Base-by-base conservation (phyloP, 805 yeast genomes). In the Saccharomycopsis sp. region DNA sequence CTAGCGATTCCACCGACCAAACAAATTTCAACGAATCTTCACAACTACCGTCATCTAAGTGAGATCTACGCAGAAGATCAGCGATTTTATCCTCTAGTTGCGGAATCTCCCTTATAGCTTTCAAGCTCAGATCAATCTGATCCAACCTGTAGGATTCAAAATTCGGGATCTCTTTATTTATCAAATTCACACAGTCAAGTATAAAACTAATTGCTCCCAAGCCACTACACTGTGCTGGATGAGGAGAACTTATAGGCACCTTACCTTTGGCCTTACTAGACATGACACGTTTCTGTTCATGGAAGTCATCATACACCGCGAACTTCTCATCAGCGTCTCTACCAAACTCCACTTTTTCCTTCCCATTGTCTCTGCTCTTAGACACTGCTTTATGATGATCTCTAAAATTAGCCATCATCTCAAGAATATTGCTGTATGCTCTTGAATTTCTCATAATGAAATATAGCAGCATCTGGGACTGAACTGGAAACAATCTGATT, bases 1-100 rank as follows among this genome's bases (percentile, higher is more conserved):
- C 91, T 23, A 87, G 71, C 0, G 89, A 82, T 23, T 76, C 66
- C 55, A 72, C 72, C 46, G 80, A 78, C 96, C 96, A 89, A 3
- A 71, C 67, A 63, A 88, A 85, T 59, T 67, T 73, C 61, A 85
- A 71, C 2, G 62, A 59, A 8, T 15, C 37, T 18, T 50, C 9
- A 34, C 53, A 18, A 18, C 12, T 5, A 47, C 50, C 57, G 2
- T 78, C 73, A 53, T 73, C 76, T 61, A 81, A 75, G 2, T 73
- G 72, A 34, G 76, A 64, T 60, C 73, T 80, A 60, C 81, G 82
- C 54, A 73, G 66, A 51, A 66, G 66, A 53, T 65, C 61, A 2
- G 63, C 57, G 2, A 64, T 54, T 15, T 72, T 57, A 14, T 54
- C 62, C 1, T 61, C 64, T 51, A 72, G 68, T 40, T 76, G 73